Evolutionary conservation across 2,329 filamentous ascomycete species (phyloP).

Genomic region (Ascochyta koolunga): DNA sequence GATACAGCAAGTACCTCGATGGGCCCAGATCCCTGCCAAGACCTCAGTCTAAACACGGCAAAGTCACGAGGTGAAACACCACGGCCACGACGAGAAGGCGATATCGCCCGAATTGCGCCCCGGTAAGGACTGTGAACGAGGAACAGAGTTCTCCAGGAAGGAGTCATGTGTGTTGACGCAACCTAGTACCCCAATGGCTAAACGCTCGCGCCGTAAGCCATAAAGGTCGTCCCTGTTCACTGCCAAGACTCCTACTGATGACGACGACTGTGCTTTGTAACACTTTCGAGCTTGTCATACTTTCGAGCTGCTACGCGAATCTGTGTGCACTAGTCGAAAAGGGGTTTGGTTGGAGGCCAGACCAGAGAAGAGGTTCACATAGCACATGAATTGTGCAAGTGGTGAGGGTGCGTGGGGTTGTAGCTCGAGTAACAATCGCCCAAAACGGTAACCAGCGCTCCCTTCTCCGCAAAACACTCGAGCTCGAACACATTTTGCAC

Average conservation of each 20-base stretch:
- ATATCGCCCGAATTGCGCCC: too few relatives aligned
- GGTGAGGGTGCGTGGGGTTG: background rate
- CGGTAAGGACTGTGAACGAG: too few relatives aligned
- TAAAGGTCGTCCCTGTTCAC: slow-evolving; percentile 28
- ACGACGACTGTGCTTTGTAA: background rate
- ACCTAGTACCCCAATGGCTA: slow-evolving; percentile 31
- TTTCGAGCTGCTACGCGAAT: background rate
- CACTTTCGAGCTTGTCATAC: background rate
- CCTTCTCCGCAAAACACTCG: slow-evolving; percentile 1
- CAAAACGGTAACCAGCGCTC: slow-evolving; percentile 13
- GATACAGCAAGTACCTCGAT: too few relatives aligned
- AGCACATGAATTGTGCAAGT: background rate
- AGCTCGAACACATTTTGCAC: background rate
- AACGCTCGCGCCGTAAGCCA: slow-evolving; percentile 13
- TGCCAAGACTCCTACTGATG: slow-evolving; percentile 14
- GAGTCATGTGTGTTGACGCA: slow-evolving; percentile 17
- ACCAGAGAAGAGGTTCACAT: background rate
- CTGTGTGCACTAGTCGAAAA: background rate
- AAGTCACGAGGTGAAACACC: too few relatives aligned
- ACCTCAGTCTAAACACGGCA: too few relatives aligned
- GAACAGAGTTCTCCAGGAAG: slow-evolving; percentile 34
- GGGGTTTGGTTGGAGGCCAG: background rate
- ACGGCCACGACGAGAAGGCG: too few relatives aligned
- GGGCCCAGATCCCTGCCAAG: too few relatives aligned
- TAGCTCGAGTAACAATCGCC: slow-evolving; percentile 6